Base-by-base conservation (phyloP, 2,329 filamentous ascomycete species). In the Penicillium sp. region DNA sequence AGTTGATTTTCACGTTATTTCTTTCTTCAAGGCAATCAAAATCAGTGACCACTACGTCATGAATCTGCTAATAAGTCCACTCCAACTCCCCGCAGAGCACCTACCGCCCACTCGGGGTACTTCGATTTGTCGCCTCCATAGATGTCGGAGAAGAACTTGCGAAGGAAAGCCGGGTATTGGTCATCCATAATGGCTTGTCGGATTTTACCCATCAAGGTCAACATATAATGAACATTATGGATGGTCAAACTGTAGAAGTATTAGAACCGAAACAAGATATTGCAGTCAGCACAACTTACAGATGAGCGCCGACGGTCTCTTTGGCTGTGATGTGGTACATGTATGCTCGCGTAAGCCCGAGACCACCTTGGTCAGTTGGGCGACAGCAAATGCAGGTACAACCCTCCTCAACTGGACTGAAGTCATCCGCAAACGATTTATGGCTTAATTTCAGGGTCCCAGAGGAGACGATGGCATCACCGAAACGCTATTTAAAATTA, bases 191-290 rank as follows among this genome's bases (percentile, higher is more conserved):
- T 91, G 16, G 94, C 86, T 59, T 89, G 80, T 57, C 93, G 83
- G 12, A 86, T 83, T 57, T 83, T 78, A 19, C 82, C 79, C 91
- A 97, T 97, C 65, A 99, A 77, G 57, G 88, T 83, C 51, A 99
- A 80, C 71, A 96, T 85, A 69, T 96, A 96, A 77, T 91, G 91
- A 26, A 99, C 90, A 69, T 99, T 99, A 74, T 99, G 94, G 69
- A 97, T 91, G 0, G 91, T 96, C 52, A 99, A 78, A 25, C 90
- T 78, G 85, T 82, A 11, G 2, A 30, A 45, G 4, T 12, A 45
- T 67, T 53, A 69, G 62, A 33, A 50, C 9, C 10, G 6, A 36
- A 42, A 14, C 5, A 19, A 26, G 3, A 28, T 6, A 51, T 46
- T 33, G 30, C 30, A 28, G 22, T 5, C 35, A 30, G 19, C 12